phyloP scores from a whole-genome alignment of 371 early-diverging fungal genomes.

The Syncephalastrum contaminatum region DNA sequence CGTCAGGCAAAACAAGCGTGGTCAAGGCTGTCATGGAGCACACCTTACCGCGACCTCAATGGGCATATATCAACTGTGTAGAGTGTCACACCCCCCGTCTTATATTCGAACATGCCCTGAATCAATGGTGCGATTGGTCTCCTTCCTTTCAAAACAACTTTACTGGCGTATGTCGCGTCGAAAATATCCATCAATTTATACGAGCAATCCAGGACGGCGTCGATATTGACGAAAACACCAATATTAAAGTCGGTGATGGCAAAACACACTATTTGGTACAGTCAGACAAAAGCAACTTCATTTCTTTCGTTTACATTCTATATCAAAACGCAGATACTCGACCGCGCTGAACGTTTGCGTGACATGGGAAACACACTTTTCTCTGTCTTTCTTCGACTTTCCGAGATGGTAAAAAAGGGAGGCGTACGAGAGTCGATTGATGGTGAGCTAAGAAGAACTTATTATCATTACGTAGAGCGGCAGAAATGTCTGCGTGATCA shows the following conservation, averaged over 20 bases:
- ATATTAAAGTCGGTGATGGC: conserved; percentile 11
- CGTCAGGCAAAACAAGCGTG: conserved; percentile 77
- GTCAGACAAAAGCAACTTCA: not conserved
- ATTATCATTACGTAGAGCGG: conserved; percentile 41
- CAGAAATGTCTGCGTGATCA: conserved; percentile 64
- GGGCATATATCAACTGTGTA: conserved; percentile 69
- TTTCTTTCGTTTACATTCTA: not conserved
- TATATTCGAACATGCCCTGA: conserved; percentile 72
- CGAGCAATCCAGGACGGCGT: conserved; percentile 35
- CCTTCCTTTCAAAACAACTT: conserved; percentile 42
- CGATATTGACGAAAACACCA: conserved; percentile 5
- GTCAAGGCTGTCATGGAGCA: conserved; percentile 41
- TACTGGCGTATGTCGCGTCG: conserved; percentile 53
- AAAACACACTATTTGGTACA: conserved; percentile 46
- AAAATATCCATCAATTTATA: conserved; percentile 70
- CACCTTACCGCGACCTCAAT: conserved; percentile 20
- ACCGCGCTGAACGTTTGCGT: conserved; percentile 80
- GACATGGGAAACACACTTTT: conserved; percentile 68
- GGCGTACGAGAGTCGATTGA: not conserved
- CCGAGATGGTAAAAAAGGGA: conserved; percentile 58
- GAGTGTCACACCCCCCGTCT: conserved; percentile 74
- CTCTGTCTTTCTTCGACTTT: conserved; percentile 66
- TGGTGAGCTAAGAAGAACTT: not conserved
- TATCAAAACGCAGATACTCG: conserved; percentile 55
- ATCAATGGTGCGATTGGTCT: conserved; percentile 54